Percentiles rank a stretch among this genome's conserved stretches.
Conservation (phyloP, 192 early-diverging fungal genomes). For the Umbelopsis isabellina region DNA sequence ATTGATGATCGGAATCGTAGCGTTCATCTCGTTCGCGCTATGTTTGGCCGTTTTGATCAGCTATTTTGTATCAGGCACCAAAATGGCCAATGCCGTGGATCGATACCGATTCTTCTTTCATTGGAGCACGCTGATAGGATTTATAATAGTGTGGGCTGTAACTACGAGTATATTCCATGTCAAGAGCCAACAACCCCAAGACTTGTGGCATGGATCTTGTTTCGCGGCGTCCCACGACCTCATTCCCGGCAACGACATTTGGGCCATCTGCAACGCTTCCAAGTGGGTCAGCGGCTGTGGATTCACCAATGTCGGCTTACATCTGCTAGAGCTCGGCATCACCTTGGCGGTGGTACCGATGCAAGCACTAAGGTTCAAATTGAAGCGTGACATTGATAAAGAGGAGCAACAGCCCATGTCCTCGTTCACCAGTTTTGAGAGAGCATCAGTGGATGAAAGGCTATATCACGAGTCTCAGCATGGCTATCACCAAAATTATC, state of each 20-base stretch:
- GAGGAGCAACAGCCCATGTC: conserved; percentile 1
- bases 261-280: conserved; percentile 5
- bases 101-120: conserved; percentile 11
- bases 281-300: conserved; percentile 12
- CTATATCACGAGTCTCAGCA: not conserved
- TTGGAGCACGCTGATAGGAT: conserved; percentile 5
- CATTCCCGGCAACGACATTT: not conserved
- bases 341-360: not conserved
- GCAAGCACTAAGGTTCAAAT: not conserved
- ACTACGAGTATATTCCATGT: not conserved
- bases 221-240: not conserved
- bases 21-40: conserved; percentile 2
- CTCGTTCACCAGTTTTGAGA: not conserved
- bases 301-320: conserved; percentile 2
- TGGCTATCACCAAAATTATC: too few relatives aligned
- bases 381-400: conserved; percentile 1
- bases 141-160: conserved; percentile 13
- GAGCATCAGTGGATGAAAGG: not conserved
- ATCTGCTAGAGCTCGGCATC: not conserved
- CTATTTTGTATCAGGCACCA: not conserved
- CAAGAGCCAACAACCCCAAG: not conserved
- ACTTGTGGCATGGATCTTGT: not conserved
- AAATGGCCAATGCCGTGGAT: not conserved
- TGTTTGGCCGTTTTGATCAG: not conserved
- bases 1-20: not conserved